Evolutionary conservation across 192 early-diverging fungal species (phyloP), one percentile per base, ranked within the genome.

Genomic region (Gryganskiella cystojenkinii): DNA sequence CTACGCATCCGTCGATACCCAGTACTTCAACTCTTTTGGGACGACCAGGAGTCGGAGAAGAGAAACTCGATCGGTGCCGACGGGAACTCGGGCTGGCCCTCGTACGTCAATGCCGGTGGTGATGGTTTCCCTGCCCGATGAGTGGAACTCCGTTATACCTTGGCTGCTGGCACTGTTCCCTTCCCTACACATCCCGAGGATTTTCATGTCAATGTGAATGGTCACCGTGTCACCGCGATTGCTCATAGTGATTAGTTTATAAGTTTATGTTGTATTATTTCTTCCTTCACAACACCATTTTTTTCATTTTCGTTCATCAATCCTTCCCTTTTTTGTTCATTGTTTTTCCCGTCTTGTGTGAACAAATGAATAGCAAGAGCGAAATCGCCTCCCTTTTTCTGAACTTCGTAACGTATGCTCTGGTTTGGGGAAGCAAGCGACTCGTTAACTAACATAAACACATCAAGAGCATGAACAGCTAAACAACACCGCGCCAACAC

Each of bases 1-100:
- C 47, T 88, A 68, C 59, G 88, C 85, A 17, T 71, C 83, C 53
- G 85, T 89, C 35, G 88, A 89, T 70, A 56, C 78, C 50, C 46
- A 67, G 19, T 87, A 79, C 62, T 84, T 89, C 54, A 62, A 58
- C 64, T 56, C 33, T 9, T 58, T 47, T 44, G 65, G 24, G 62
- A 80, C 51, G 30, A 25, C 0, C 2, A 64, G 46, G 74, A 82
- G 43, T 20, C 49, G 2, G 78, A 73, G 35, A 80, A 69, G 80
- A 59, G 49, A 28, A 62, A 69, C n/a, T 46, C 79, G 25, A 82
- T 82, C 55, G 81, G 81, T 61, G 66, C 67, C 47, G 81, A 81
- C 56, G 64, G 47, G 35, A 60, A 74, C 65, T 56, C 79, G 19
- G 81, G 80, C n/a, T 82, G 64, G 66, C 67, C 80, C 19, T 70